Evolutionary conservation across 2,329 filamentous ascomycete genomes (phyloP), one percentile per base, ranked within the genome.

Genomic region (Aaosphaeria arxii): DNA sequence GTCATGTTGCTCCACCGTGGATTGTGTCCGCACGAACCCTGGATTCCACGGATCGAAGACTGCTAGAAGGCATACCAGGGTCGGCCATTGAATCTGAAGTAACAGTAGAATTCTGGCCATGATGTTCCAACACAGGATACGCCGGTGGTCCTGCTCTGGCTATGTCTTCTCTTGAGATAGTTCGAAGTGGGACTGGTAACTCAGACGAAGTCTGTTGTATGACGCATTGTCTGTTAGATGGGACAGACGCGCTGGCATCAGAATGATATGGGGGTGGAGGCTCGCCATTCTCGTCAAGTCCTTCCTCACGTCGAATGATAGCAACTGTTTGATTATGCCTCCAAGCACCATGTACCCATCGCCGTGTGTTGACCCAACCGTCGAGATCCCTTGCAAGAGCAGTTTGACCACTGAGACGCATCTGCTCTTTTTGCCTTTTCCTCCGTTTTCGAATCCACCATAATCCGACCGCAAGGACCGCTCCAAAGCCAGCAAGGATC

Each of bases 241-340:
- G 17, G 6, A 51, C 50, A 40, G 58, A 42, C 48, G 47, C 56
- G 11, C 64, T 58, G 28, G 50, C 54, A 50, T 69, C 71, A 0
- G 48, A 71, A 56, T 58, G 72, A 62, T 87, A 87, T 0, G 84
- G 82, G 42, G 84, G 84, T 43, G 84, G 84, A 7, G 83, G 81
- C 63, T 86, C 82, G 30, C 84, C 84, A 40, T 77, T 66, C 69
- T 86, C 83, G 60, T 87, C 78, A 47, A 86, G 65, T 0, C 84
- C 84, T 53, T 87, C 84, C 41, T 77, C 73, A 9, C 57, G 57
- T 30, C 62, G 57, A 6, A 57, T 30, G 17, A 59, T 43, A 11
- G 51, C 44, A 11, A 54, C 45, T 30, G 47, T 44, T 29, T 60
- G 57, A 33, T 59, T 52, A 29, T 50, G 47, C 35, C 61, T 55